Conservation (phyloP, 768 basidiomycete species). For the Ephemerocybe angulata region DNA sequence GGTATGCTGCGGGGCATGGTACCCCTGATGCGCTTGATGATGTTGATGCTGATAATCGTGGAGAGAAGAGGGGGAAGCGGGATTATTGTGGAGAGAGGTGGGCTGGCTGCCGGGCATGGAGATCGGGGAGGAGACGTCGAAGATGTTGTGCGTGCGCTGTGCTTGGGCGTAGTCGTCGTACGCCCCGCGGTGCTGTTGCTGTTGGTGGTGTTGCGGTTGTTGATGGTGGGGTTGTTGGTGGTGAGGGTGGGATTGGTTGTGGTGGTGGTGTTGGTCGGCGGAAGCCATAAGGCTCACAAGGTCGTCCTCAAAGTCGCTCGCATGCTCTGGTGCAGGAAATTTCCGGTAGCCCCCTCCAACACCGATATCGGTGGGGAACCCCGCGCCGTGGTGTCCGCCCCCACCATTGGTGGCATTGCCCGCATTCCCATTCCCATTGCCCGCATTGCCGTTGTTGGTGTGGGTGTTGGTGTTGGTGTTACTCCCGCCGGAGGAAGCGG, state of each 20-base stretch:
- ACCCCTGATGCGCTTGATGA: conserved; percentile 4
- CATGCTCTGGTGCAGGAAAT: too few species aligned
- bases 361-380: too few species aligned
- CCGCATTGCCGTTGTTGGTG: not conserved
- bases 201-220: conserved; percentile 20
- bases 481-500: not conserved
- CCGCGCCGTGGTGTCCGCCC: too few species aligned
- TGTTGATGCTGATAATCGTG: conserved; percentile 18
- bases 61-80: conserved; percentile 25
- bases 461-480: conserved; percentile 17
- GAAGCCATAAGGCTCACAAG: too few species aligned
- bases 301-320: too few species aligned
- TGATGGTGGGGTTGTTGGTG: conserved; percentile 22
- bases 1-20: conserved; percentile 14
- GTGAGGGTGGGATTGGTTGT: conserved; percentile 14
- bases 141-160: conserved; percentile 47
- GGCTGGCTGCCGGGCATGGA: conserved; percentile 9
- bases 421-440: too few species aligned
- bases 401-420: too few species aligned
- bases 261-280: too few species aligned
- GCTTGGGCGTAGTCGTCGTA: conserved; percentile 21
- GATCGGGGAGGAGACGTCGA: conserved; percentile 53
- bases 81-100: conserved; percentile 8
- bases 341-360: too few species aligned
- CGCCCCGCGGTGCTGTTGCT: conserved; percentile 22